Base-by-base conservation (phyloP, 164 flowering plant genomes). In the Umbilicus rupestris region DNA sequence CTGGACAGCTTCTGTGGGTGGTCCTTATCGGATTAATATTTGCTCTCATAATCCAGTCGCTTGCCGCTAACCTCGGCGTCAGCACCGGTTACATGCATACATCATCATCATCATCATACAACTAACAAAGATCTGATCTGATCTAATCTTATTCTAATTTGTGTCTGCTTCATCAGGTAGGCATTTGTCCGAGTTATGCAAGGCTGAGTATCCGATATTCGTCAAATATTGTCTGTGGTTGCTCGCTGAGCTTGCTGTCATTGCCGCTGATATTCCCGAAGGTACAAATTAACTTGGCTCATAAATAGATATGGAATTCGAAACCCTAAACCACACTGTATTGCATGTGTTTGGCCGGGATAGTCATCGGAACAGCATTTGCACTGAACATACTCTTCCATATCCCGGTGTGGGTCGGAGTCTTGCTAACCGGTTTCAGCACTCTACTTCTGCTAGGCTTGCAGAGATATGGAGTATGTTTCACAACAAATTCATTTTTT, bases 181-280 rank as follows among this genome's bases (percentile, higher is more conserved):
- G 60, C 70, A 68, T 68, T 31, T 68, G 47, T 68, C 70, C 6
- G 70, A 68, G 55, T 16, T 68, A 45, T 68, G 70, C 39, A 68
- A 59, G 55, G 70, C 58, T n/a, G 70, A 68, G 65, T 68, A 68
- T 66, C 94, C 97, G 0, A 64, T 0, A 64, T 45, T 22, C 44
- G 85, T 84, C 19, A 89, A 79, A 65, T 85, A 81, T 57, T 84
- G 87, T 70, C 66, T 90, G 3, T 93, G 98, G 98, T 47, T 93
- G 49, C 80, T 93, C 3, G 94, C 98, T 7, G 98, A 93, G 73
- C 3, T 83, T 70, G 92, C 94, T 0, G 96, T 90, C 63, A 88
- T 93, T 41, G 92, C 97, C 6, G 88, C 96, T 3, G 98, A 93
- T 69, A 88, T 93, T 24, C 98, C 98, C 2, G 98, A 93, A 87